Base-by-base conservation (phyloP, 768 basidiomycete genomes). In the Clitopilus hobsonii region DNA sequence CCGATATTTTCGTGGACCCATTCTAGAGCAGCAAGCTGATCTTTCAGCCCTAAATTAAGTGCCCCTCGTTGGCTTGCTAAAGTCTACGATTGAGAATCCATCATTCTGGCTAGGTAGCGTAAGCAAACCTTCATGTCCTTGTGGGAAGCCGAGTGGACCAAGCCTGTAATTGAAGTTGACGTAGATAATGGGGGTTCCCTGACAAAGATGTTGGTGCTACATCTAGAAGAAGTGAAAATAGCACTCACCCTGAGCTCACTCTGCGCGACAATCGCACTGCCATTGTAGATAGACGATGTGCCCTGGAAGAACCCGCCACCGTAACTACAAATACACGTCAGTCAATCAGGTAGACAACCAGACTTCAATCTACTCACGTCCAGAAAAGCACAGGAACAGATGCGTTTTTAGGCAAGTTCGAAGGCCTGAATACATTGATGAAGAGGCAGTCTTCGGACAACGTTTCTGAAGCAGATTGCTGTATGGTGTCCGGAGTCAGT, bases 361-460 rank as follows among this genome's bases (percentile, higher is more conserved):
- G n/a, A n/a, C n/a, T n/a, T n/a, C n/a, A n/a, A n/a, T n/a, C 11
- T 10, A 56, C 68, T 52, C 55, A 75, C 71, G 70, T 71, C 74
- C 74, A 75, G 50, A 75, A 74, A 30, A 77, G 49, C 45, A 79
- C 69, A 14, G 77, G 76, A 5, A 79, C 60, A 30, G 64, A 65
- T 2, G 69, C 66, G 41, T 62, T 60, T 0, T 59, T 4, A 1
- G 38, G 48, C 10, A 68, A 49, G 10, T 73, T 73, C 0, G 74
- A 69, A 0, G 84, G 83, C 16, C 81, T 69, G 54, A 79, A 81
- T 3, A 86, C 68, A 59, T 85, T 84, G 52, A 85, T 69, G 23
- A 80, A 82, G 45, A 86, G 67, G 61, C 82, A 85, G 56, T 85
- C 83, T 62, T 86, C 83, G 18, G 81, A 80, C 28, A 66, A 62